phyloP scores from a whole-genome alignment of 2,329 filamentous ascomycete species.

The Sporothrix sp. region DNA sequence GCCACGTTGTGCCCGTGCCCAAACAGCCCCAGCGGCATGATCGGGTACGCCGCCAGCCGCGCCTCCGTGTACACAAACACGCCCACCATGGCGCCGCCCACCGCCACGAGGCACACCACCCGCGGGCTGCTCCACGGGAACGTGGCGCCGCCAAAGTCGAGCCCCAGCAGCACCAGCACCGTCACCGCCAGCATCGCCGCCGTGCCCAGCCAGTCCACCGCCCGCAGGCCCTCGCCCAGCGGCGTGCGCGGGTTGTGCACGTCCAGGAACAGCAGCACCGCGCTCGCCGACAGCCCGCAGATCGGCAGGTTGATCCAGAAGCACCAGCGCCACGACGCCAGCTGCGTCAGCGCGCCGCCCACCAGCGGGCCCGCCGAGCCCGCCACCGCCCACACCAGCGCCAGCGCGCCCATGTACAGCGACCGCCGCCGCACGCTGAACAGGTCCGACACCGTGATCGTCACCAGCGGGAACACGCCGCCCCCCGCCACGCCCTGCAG shows the following conservation, averaged over 20 bases:
- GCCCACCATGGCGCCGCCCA: constrained; percentile 27
- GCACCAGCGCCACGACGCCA: constrained; percentile 34
- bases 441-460: constrained; percentile 24
- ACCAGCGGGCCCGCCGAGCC: constrained; percentile 20
- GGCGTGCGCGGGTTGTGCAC: constrained; percentile 39
- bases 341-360: constrained; percentile 20
- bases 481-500: constrained; percentile 21
- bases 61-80: constrained; percentile 37
- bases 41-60: constrained; percentile 35
- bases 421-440: constrained; percentile 32
- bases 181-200: constrained; percentile 49
- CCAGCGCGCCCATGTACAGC: constrained; percentile 31
- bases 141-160: constrained; percentile 40
- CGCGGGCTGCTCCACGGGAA: constrained; percentile 49
- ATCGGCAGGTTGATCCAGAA: constrained; percentile 21
- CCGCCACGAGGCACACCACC: constrained; percentile 41
- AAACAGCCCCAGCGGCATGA: constrained; percentile 34
- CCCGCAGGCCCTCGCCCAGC: constrained; percentile 47
- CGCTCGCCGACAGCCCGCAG: constrained; percentile 19
- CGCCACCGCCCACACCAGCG: constrained; percentile 33
- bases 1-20: constrained; percentile 41
- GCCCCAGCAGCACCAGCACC: constrained; percentile 55
- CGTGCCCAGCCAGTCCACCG: constrained; percentile 50
- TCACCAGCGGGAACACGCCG: constrained; percentile 21
- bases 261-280: constrained; percentile 18